A percentile compares a stretch with the other conserved stretches of the same genome.
phyloP scores from a whole-genome alignment of 805 yeast genomes.

The Pichia heedii region DNA sequence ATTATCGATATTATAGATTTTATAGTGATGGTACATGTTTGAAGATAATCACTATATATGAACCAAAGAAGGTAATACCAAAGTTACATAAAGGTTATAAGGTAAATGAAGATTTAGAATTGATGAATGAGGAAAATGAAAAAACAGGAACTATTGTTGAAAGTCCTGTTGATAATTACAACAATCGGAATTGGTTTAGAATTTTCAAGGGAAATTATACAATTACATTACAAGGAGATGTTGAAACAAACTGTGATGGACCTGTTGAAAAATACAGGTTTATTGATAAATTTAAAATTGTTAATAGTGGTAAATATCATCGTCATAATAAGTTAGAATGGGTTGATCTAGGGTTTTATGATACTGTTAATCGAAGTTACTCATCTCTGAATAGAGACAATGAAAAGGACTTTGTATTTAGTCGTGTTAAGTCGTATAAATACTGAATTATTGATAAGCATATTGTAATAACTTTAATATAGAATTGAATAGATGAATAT shows the following conservation, averaged over 20 bases:
- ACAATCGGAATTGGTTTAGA: slow-evolving; percentile 18
- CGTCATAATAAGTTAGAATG: slow-evolving; percentile 67
- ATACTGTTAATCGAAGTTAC: slow-evolving; percentile 11
- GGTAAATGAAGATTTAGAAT: slow-evolving; percentile 5
- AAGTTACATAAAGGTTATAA: slow-evolving; percentile 29
- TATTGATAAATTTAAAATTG: slow-evolving; percentile 52
- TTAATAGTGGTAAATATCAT: slow-evolving; percentile 45
- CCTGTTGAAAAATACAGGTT: slow-evolving; percentile 53
- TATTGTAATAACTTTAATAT: too few species aligned
- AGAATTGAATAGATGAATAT: too few species aligned
- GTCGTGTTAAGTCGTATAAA: slow-evolving; percentile 38
- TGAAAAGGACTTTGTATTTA: slow-evolving; percentile 74
- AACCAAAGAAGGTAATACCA: slow-evolving; percentile 62
- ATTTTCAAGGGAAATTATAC: slow-evolving; percentile 50
- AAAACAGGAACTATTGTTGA: slow-evolving; percentile 1
- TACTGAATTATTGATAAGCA: too few species aligned
- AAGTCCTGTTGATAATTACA: slow-evolving; percentile 4
- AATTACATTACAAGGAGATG: slow-evolving; percentile 42
- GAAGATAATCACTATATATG: slow-evolving; percentile 59
- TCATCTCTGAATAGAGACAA: slow-evolving; percentile 45
- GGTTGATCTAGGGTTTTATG: slow-evolving; percentile 50
- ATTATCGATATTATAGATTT: slow-evolving; percentile 78
- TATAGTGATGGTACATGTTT: slow-evolving; percentile 69
- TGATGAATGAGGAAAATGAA: slow-evolving; percentile 12
- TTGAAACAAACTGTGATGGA: slow-evolving; percentile 47